A percentile compares a stretch with the other conserved stretches of the same genome.
Evolutionary conservation across 768 basidiomycete species (phyloP).

Genomic region (Auriscalpium orientale): DNA sequence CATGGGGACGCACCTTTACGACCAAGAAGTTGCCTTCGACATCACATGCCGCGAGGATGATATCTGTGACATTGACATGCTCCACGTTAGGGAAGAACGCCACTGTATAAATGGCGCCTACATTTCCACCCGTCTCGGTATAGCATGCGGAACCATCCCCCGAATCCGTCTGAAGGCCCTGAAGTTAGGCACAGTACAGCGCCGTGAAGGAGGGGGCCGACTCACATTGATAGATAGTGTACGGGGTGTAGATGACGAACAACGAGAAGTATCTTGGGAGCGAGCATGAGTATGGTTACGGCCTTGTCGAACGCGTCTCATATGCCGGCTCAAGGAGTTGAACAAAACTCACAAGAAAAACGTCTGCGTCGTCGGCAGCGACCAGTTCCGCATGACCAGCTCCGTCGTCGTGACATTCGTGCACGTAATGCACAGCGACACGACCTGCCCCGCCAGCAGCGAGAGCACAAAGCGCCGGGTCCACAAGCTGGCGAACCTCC

Average conservation of each 20-base stretch:
- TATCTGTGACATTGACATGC: slow-evolving; percentile 36
- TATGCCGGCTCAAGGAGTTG: too few relatives aligned
- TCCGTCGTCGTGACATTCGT: slow-evolving; percentile 85
- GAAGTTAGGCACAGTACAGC: background rate
- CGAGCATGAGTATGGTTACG: background rate
- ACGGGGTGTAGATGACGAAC: slow-evolving; percentile 73
- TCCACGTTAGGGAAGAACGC: background rate
- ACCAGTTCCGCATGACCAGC: slow-evolving; percentile 60
- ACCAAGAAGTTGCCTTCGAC: slow-evolving; percentile 87
- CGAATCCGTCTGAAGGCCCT: slow-evolving; percentile 56
- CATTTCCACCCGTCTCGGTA: slow-evolving; percentile 83
- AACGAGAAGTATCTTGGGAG: slow-evolving; percentile 64
- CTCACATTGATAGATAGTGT: slow-evolving; percentile 84
- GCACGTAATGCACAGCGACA: slow-evolving; percentile 83
- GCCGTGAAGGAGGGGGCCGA: background rate
- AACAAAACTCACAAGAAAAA: slow-evolving; percentile 61
- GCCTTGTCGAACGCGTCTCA: too few relatives aligned
- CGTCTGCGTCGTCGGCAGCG: slow-evolving; percentile 73
- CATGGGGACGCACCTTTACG: slow-evolving; percentile 44
- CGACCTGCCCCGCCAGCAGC: slow-evolving; percentile 70
- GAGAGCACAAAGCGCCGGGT: slow-evolving; percentile 65
- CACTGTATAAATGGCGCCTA: slow-evolving; percentile 24
- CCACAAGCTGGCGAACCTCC: slow-evolving; percentile 70
- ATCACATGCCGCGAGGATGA: slow-evolving; percentile 72
- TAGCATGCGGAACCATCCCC: slow-evolving; percentile 74